Evolutionary conservation across 805 yeast genomes (phyloP).

Genomic region (Kuraishia floccosa): DNA sequence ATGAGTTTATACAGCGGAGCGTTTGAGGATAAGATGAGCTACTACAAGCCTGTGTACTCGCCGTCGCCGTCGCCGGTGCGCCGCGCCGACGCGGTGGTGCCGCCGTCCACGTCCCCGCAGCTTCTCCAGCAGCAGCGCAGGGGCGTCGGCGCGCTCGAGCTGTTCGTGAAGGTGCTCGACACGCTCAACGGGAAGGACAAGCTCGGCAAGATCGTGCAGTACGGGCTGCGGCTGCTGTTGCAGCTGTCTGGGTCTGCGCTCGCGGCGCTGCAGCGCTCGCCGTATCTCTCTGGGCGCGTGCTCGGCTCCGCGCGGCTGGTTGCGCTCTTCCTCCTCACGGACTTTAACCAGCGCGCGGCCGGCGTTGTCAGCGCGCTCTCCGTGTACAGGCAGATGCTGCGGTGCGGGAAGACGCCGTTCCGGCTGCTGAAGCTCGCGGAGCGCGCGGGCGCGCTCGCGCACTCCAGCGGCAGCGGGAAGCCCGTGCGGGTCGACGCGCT

Average conservation of each 20-base stretch:
- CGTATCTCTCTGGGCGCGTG: too few species aligned
- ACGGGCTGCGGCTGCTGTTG: constrained; percentile 37
- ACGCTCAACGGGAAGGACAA: constrained; percentile 63
- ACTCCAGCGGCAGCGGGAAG: constrained; percentile 8
- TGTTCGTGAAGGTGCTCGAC: constrained; percentile 38
- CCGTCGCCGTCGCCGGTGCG: too few species aligned
- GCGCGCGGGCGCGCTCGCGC: constrained; percentile 17
- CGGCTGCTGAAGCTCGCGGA: constrained; percentile 26
- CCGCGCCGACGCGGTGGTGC: too few species aligned
- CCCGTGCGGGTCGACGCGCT: constrained; percentile 10
- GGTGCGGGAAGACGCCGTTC: constrained; percentile 65
- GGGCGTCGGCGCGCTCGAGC: too few species aligned
- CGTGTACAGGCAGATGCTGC: constrained; percentile 52
- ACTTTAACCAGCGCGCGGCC: constrained; percentile 25
- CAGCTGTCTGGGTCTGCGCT: constrained; percentile 14
- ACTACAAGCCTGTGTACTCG: too few species aligned
- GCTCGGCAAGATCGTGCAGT: constrained; percentile 52
- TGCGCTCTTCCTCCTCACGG: constrained; percentile 15
- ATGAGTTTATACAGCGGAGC: too few species aligned
- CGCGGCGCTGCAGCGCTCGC: constrained; percentile 14
- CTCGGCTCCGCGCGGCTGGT: too few species aligned
- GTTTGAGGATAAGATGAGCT: too few species aligned
- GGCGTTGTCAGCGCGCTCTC: constrained; percentile 37
- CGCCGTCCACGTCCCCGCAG: too few species aligned
- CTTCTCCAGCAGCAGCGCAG: too few species aligned